phyloP scores from a whole-genome alignment of 306 rosid species.

The Urtica urens region DNA sequence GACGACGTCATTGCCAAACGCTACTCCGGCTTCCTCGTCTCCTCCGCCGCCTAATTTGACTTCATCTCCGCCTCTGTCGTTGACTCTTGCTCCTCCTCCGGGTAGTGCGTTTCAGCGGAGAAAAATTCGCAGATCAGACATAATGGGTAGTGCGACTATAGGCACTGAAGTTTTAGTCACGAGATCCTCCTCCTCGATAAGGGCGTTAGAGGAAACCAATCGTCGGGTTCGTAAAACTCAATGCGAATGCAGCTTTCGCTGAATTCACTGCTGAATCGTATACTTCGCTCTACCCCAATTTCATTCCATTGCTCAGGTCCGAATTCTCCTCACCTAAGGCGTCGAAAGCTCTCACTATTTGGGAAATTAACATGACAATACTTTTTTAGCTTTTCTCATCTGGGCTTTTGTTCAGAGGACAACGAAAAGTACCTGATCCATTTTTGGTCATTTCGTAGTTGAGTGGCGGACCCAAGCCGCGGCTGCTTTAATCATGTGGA shows the following conservation, averaged over 20 bases:
- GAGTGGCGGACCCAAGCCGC: constrained; percentile 91
- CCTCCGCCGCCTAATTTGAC: constrained; percentile 19
- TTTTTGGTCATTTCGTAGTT: constrained; percentile 59
- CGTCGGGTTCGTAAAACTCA: too few relatives aligned
- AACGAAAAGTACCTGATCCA: constrained; percentile 96
- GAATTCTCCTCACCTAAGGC: constrained; percentile 50
- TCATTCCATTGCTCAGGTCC: constrained; percentile 79
- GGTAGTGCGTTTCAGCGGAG: too few relatives aligned
- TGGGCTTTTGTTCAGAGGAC: too few relatives aligned
- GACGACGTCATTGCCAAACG: constrained; percentile 55
- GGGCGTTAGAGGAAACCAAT: too few relatives aligned
- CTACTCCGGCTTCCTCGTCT: constrained; percentile 37
- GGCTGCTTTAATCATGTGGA: constrained; percentile 82
- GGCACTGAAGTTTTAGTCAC: too few relatives aligned
- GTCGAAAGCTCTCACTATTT: constrained; percentile 88
- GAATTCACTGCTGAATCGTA: constrained; percentile 44
- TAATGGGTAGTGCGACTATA: too few relatives aligned
- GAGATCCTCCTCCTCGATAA: too few relatives aligned
- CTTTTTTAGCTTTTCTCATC: too few relatives aligned
- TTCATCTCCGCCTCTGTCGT: constrained; percentile 33
- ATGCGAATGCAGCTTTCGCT: too few relatives aligned
- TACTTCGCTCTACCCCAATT: constrained; percentile 73
- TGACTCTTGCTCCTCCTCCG: constrained; percentile 25
- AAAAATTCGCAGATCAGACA: too few relatives aligned
- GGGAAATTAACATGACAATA: neutral